These are phyloP conservation scores for Monascus purpureus DNA, from an alignment of 495 filamentous ascomycete genomes.

Conservation along the genomic window DNA sequence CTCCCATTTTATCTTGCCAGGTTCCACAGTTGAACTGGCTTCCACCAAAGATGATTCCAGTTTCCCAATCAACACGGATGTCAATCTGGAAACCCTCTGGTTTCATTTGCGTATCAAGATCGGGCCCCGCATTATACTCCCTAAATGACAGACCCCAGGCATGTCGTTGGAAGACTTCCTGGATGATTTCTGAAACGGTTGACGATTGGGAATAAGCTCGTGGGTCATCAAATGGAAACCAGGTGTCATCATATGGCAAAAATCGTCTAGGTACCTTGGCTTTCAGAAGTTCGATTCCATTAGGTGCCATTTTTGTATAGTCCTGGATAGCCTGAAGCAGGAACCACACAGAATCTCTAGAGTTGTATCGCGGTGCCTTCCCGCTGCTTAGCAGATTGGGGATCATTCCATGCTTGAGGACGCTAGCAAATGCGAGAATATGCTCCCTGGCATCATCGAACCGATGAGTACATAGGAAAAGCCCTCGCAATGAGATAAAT, in stretches of 20 bases:
- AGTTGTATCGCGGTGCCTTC: slow-evolving; percentile 87
- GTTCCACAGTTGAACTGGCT: slow-evolving; percentile 93
- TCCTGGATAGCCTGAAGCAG: slow-evolving; percentile 91
- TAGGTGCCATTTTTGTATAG: slow-evolving; percentile 69
- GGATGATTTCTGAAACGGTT: slow-evolving; percentile 75
- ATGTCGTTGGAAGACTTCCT: slow-evolving; percentile 86
- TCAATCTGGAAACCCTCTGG: slow-evolving; percentile 82
- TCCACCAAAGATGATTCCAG: slow-evolving; percentile 85
- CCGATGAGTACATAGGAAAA: slow-evolving; percentile 78
- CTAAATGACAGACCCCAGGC: slow-evolving; percentile 78
- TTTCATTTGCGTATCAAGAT: slow-evolving; percentile 87
- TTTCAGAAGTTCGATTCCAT: slow-evolving; percentile 59
- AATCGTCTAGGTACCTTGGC: slow-evolving; percentile 77
- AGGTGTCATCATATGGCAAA: slow-evolving; percentile 87
- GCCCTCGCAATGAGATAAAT: slow-evolving; percentile 85
- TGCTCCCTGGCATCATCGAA: slow-evolving; percentile 84
- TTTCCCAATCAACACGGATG: slow-evolving; percentile 82
- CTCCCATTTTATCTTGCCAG: slow-evolving; percentile 99
- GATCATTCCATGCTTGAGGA: slow-evolving; percentile 97
- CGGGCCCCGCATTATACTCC: slow-evolving; percentile 84
- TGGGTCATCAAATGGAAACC: slow-evolving; percentile 66
- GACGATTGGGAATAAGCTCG: slow-evolving; percentile 75
- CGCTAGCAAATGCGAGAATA: slow-evolving; percentile 88
- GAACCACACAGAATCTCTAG: slow-evolving; percentile 95
- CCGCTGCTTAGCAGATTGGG: slow-evolving; percentile 85